These are phyloP conservation scores for Celoporthe dispersa DNA, from an alignment of 2,329 filamentous ascomycete species.

Conservation along the genomic window DNA sequence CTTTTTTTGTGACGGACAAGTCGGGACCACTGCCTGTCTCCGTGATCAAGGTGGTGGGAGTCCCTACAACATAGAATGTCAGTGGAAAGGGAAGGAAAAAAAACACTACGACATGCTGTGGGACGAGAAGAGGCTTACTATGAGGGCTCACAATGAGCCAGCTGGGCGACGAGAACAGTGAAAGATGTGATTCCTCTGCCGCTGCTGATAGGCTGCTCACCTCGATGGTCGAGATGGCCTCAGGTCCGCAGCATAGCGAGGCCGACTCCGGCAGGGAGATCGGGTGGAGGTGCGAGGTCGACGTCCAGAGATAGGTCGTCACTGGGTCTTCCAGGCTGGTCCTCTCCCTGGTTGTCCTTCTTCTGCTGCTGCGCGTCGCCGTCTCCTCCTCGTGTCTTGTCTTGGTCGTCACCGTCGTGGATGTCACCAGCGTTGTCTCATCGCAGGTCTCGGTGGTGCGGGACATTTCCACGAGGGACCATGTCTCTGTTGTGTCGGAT, in stretches of 20 bases:
- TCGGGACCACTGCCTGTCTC: constrained; percentile 3
- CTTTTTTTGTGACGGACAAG: neutral
- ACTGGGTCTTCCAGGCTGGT: neutral
- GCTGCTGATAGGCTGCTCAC: neutral
- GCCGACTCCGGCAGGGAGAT: neutral
- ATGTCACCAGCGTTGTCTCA: constrained; percentile 1
- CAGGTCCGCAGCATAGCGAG: constrained; percentile 3
- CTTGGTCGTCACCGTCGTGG: neutral
- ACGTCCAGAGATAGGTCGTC: constrained; percentile 5
- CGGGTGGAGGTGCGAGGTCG: neutral
- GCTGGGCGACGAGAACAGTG: neutral
- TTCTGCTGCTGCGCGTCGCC: neutral
- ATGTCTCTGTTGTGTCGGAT: neutral
- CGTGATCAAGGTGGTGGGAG: neutral
- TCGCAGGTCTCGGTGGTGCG: constrained; percentile 2
- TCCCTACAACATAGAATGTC: neutral
- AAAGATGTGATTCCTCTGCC: neutral
- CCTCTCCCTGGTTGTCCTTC: neutral
- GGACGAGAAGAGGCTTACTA: neutral
- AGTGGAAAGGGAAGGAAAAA: neutral
- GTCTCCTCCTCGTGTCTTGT: neutral
- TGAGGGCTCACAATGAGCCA: constrained; percentile 14
- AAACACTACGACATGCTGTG: neutral
- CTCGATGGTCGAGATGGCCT: constrained; percentile 7
- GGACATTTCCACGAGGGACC: neutral